Evolutionary conservation across 306 rosid genomes (phyloP), one percentile per base, ranked within the genome.

Genomic region (Pterocarpus macrocarpus): DNA sequence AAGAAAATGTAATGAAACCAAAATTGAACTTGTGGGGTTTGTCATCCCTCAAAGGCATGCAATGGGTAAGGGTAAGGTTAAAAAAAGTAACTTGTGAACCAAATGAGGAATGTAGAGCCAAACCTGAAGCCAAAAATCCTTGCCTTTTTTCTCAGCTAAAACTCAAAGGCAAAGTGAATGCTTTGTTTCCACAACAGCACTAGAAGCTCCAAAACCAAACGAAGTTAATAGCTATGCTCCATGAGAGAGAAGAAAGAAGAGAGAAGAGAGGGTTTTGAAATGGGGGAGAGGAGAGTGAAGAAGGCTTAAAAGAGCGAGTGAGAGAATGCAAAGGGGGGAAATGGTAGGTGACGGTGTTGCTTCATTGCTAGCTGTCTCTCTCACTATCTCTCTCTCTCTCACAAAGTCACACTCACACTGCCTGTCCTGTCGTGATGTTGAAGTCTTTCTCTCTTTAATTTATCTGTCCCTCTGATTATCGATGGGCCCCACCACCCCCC

Each of bases 321-420:
- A 43, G 8, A 9, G 28, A 22, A 22, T 22, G 28, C 28, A 22
- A 22, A 22, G 1, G 28, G 28, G 28, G 28, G 28, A 0, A 22
- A 22, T 22, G 28, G 16, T 87, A 67, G 90, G 88, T 87, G 89
- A 83, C 85, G 82, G 66, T 88, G 57, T n/a, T 59, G 69, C 90
- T 88, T 90, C 90, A 85, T 81, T 89, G 96, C 97, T 82, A 93
- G 97, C 92, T 93, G 96, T 7, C 6, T 86, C 90, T 65, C 85
- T 89, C 82, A 80, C 91, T 69, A 82, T 63, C 5, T 12, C 3
- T 44, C 13, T 44, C 55, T 12, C 13, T 50, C 57, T 4, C 57
- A 50, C 6, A 11, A 12, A 14, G 28, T 72, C 77, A 55, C 34
- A 43, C 78, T 8, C 6, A 5, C 6, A 5, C 47, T 43, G 57